Percentiles rank a stretch among this genome's conserved stretches.
Evolutionary conservation across 2,329 filamentous ascomycete species (phyloP).

Genomic region (Rhynchosporium agropyri): DNA sequence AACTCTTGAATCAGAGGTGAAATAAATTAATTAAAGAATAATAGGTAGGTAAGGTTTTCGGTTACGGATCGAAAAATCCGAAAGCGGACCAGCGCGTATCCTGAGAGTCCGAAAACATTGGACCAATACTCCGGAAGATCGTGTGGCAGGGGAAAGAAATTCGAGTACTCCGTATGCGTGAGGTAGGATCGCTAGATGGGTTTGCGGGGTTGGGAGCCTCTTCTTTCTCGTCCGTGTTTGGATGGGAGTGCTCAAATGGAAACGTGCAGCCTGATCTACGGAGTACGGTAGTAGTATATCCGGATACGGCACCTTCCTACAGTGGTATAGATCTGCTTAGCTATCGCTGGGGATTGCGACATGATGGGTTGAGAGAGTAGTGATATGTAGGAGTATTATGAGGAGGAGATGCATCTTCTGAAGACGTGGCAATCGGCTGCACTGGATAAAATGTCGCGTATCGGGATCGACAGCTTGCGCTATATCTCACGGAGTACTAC

Average conservation of each 20-base stretch:
- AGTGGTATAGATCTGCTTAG: too few relatives aligned
- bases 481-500: constrained; percentile 15
- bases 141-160: too few relatives aligned
- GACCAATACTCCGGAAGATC: too few relatives aligned
- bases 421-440: constrained; percentile 17
- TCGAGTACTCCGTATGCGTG: too few relatives aligned
- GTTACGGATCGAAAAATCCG: neutral
- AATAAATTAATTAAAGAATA: too few relatives aligned
- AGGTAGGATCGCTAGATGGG: too few relatives aligned
- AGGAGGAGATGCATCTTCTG: too few relatives aligned
- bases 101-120: neutral
- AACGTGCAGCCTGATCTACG: constrained; percentile 27
- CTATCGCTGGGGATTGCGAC: too few relatives aligned
- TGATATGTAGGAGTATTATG: too few relatives aligned
- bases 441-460: constrained; percentile 26
- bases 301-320: constrained; percentile 1
- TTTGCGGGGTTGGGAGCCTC: neutral
- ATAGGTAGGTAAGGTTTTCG: neutral
- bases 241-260: neutral
- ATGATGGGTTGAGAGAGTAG: too few relatives aligned
- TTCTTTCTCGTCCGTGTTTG: neutral
- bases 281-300: constrained; percentile 17
- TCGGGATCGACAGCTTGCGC: constrained; percentile 19
- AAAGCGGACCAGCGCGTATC: constrained; percentile 9
- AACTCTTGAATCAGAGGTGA: neutral